A percentile compares a stretch with the other conserved stretches of the same genome.
These are phyloP conservation scores for Aspergillus sp. DNA, from an alignment of 2,329 filamentous ascomycete genomes.

Conservation along the genomic window DNA sequence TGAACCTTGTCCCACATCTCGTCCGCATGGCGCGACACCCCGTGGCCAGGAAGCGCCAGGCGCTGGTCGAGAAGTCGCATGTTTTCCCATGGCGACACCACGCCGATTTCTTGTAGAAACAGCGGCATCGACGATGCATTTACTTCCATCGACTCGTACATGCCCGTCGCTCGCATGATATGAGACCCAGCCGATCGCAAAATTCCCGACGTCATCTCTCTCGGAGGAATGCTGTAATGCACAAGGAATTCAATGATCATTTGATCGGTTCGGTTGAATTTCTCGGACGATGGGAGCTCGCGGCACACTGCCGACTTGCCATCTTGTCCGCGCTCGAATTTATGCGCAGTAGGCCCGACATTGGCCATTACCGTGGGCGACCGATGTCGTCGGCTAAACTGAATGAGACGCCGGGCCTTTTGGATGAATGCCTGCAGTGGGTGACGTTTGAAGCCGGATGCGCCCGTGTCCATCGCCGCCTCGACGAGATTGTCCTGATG, in stretches of 20 bases:
- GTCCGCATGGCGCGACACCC: slow-evolving; percentile 22
- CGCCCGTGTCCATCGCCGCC: slow-evolving; percentile 17
- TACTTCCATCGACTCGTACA: slow-evolving; percentile 41
- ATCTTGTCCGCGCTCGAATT: slow-evolving; percentile 17
- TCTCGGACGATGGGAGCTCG: slow-evolving; percentile 21
- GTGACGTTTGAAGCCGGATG: slow-evolving; percentile 19
- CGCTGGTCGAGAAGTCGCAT: slow-evolving; percentile 42
- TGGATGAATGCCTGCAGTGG: slow-evolving; percentile 36
- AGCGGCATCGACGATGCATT: slow-evolving; percentile 33
- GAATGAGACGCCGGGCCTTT: slow-evolving; percentile 35
- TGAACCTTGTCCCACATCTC: slow-evolving; percentile 22
- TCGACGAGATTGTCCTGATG: slow-evolving; percentile 30
- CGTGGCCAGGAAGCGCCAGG: slow-evolving; percentile 43
- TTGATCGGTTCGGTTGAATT: slow-evolving; percentile 42
- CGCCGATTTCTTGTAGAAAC: slow-evolving; percentile 54
- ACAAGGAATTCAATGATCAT: slow-evolving; percentile 49
- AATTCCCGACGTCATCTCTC: slow-evolving; percentile 29
- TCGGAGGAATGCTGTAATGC: slow-evolving; percentile 38
- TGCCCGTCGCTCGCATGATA: slow-evolving; percentile 47
- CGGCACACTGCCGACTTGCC: slow-evolving; percentile 20
- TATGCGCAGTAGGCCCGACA: slow-evolving; percentile 32
- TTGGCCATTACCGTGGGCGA: slow-evolving; percentile 34
- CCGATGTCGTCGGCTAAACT: slow-evolving; percentile 32
- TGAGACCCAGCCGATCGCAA: slow-evolving; percentile 44
- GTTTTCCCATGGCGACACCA: slow-evolving; percentile 51